Conservation (phyloP, 2,329 filamentous ascomycete genomes). For the Ceratocystiopsis minuta region DNA sequence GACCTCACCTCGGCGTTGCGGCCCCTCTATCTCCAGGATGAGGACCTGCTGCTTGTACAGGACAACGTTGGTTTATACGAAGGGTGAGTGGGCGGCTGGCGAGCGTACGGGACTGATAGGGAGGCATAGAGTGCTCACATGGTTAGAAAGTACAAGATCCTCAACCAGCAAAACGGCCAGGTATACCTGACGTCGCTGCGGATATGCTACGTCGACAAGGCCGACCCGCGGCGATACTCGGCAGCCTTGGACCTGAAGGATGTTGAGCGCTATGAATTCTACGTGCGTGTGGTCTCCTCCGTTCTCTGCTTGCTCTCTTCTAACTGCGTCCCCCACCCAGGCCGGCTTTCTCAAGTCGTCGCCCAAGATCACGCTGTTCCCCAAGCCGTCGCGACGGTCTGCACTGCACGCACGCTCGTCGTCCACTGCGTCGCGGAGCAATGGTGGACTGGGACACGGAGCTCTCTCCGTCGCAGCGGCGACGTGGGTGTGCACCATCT, state of each 20-base stretch:
- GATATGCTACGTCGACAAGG: constrained; percentile 83
- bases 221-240: constrained; percentile 69
- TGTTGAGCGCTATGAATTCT: constrained; percentile 79
- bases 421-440: constrained; percentile 26
- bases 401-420: constrained; percentile 35
- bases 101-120: constrained; percentile 1
- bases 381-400: constrained; percentile 56
- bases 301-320: background rate
- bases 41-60: constrained; percentile 89
- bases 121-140: background rate
- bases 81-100: constrained; percentile 43
- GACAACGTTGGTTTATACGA: constrained; percentile 95
- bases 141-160: constrained; percentile 78
- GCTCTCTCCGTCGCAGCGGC: constrained; percentile 33
- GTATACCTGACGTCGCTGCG: constrained; percentile 93
- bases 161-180: constrained; percentile 85
- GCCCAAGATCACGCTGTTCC: constrained; percentile 74
- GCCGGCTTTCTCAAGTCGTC: constrained; percentile 91
- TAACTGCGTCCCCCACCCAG: constrained; percentile 25
- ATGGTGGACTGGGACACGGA: constrained; percentile 22
- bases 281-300: constrained; percentile 31
- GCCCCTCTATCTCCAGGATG: constrained; percentile 80
- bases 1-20: constrained; percentile 93
- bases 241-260: constrained; percentile 77
- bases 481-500: constrained; percentile 93